Evolutionary conservation across 805 yeast genomes (phyloP).

Genomic region (Nakazawaea ishiwadae): DNA sequence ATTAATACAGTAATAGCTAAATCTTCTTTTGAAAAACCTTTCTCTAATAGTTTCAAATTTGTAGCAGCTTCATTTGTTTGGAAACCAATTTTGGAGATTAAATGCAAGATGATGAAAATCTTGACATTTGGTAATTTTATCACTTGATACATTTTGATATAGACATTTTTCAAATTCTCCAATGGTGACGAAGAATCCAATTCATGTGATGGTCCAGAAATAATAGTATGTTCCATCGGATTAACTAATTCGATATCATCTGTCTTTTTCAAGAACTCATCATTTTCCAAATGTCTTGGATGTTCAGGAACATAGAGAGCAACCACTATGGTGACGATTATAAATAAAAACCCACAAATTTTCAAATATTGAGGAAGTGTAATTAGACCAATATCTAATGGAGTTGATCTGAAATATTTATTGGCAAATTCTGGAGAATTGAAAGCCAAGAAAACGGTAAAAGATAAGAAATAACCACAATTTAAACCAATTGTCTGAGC

Average conservation of each 20-base stretch:
- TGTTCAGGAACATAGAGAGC: conserved; percentile 65
- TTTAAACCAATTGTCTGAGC: conserved; percentile 96
- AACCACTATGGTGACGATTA: conserved; percentile 61
- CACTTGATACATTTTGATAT: conserved; percentile 63
- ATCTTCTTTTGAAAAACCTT: conserved; percentile 91
- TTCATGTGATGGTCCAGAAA: conserved; percentile 1
- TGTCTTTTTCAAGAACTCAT: conserved; percentile 4
- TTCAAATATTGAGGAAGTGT: conserved; percentile 70
- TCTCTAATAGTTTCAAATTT: conserved; percentile 82
- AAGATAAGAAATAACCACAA: conserved; percentile 86
- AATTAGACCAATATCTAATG: conserved; percentile 61
- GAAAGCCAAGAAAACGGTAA: conserved; percentile 86
- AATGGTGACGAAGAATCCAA: conserved; percentile 23
- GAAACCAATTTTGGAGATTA: conserved; percentile 85
- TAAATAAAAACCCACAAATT: conserved; percentile 72
- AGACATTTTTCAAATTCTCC: conserved; percentile 47
- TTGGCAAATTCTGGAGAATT: conserved; percentile 92
- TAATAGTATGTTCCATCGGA: conserved; percentile 19
- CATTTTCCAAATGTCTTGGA: conserved; percentile 38
- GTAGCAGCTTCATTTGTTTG: conserved; percentile 97
- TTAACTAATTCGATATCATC: conserved; percentile 21
- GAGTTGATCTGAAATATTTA: conserved; percentile 63
- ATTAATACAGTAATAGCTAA: conserved; percentile 87
- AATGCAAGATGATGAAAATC: conserved; percentile 65
- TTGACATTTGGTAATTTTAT: conserved; percentile 67